Evolutionary conservation across 2,329 filamentous ascomycete genomes (phyloP), one percentile per base, ranked within the genome.

Genomic region (Dothiorella sarmentorum): DNA sequence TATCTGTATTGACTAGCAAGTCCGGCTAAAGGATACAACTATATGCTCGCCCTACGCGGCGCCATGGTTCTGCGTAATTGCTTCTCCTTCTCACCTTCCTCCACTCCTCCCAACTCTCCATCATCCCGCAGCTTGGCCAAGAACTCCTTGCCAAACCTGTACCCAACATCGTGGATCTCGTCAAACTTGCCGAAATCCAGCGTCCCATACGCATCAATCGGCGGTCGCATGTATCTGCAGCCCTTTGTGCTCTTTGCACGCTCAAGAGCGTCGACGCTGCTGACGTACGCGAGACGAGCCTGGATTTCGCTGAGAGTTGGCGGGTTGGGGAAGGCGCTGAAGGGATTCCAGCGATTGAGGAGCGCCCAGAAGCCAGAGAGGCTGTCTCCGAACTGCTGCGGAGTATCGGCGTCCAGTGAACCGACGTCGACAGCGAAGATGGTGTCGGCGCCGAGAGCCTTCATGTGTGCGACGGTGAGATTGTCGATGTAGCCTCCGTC

Each of bases 401-500:
- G 94, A 0, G 88, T 90, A 69, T 95, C 85, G 68, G 97, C 93
- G 67, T 99, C 93, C 2, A 97, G 79, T 9, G 90, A 87, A 22
- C 95, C 95, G 1, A 99, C 94, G 68, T 99, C 94, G 26, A 99
- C 84, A 1, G 94, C 94, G 71, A 99, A 97, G 63, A 99, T 96
- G 43, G 94, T 86, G 68, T 97, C 91, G 10, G 91, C 91, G 0
- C 94, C 94, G 0, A 99, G 82, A 3, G 86, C 88, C 73, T 96
- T 96, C 94, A 99, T 99, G 73, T 97, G 92, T 13, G 90, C 88
- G 17, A 99, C 95, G 0, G 94, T 97, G 60, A 99, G 78, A 66
- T 99, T 99, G 79, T 99, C 94, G 55, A 97, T 87, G 72, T 99
- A 99, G 15, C 94, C 94, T 40, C 94, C 94, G 67, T 99, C 94